Conservation (phyloP, 108 stramenopile species). For the Mediolabrus comicus region DNA sequence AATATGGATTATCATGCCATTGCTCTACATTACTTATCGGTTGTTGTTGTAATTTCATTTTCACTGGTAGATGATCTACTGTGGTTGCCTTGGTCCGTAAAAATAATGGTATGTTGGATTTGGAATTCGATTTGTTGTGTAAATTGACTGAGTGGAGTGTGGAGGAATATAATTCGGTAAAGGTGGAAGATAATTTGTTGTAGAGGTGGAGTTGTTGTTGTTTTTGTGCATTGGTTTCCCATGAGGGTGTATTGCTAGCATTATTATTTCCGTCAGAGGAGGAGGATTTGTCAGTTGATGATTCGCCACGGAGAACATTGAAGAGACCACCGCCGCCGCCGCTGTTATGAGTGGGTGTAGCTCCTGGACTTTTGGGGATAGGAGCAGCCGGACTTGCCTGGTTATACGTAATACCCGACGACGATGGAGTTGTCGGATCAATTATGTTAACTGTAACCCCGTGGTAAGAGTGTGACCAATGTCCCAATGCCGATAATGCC, state of each 20-base stretch:
- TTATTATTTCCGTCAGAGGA: too few species aligned
- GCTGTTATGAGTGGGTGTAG: slow-evolving; percentile 15
- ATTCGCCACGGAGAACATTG: neutral
- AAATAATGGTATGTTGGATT: neutral
- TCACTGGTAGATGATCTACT: slow-evolving; percentile 52
- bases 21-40: slow-evolving; percentile 50
- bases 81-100: slow-evolving; percentile 21
- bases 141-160: slow-evolving; percentile 64
- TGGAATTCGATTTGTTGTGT: slow-evolving; percentile 48
- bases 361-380: too few species aligned
- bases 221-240: neutral
- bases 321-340: neutral
- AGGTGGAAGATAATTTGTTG: slow-evolving; percentile 46
- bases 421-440: slow-evolving; percentile 66
- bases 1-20: slow-evolving; percentile 79
- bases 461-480: slow-evolving; percentile 16
- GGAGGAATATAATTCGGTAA: slow-evolving; percentile 51
- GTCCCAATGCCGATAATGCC: slow-evolving; percentile 25
- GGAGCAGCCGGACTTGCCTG: slow-evolving; percentile 8
- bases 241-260: neutral
- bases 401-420: slow-evolving; percentile 7
- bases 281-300: neutral
- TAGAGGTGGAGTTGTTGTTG: slow-evolving; percentile 39
- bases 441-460: slow-evolving; percentile 62
- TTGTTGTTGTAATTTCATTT: slow-evolving; percentile 40